Evolutionary conservation across 441 rosid species (phyloP).

Genomic region (Daphne laureola): DNA sequence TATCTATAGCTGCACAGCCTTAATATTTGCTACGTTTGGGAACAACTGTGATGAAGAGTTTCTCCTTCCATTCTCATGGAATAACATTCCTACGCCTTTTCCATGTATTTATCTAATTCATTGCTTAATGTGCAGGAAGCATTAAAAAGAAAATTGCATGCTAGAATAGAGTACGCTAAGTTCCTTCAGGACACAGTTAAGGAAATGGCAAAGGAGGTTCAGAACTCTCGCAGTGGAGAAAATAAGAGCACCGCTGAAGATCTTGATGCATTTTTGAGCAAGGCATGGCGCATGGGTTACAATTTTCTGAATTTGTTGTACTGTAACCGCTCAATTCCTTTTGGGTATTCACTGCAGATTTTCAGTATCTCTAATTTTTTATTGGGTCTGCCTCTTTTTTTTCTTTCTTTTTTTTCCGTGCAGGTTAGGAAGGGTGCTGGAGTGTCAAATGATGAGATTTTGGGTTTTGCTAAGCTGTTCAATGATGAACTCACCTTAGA

Average conservation of each 20-base stretch:
- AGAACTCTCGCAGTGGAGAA: slow-evolving; percentile 52
- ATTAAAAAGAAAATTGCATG: slow-evolving; percentile 47
- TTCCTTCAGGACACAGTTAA: slow-evolving; percentile 80
- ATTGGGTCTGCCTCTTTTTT: slow-evolving; percentile 4
- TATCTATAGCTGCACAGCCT: too few species aligned
- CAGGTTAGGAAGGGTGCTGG: slow-evolving; percentile 68
- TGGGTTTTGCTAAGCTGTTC: slow-evolving; percentile 77
- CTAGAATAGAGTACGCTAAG: slow-evolving; percentile 87
- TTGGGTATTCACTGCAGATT: neutral
- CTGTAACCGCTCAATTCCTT: neutral
- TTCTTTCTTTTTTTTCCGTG: too few species aligned
- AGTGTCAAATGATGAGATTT: slow-evolving; percentile 67
- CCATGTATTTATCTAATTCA: too few species aligned
- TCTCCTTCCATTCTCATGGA: too few species aligned
- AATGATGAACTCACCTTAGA: slow-evolving; percentile 81
- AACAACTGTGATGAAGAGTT: too few species aligned
- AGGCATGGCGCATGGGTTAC: slow-evolving; percentile 29
- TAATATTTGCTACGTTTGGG: too few species aligned
- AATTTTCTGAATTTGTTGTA: neutral
- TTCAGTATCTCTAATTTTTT: too few species aligned
- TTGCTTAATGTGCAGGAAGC: slow-evolving; percentile 39
- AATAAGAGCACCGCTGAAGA: slow-evolving; percentile 48
- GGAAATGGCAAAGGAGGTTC: slow-evolving; percentile 68
- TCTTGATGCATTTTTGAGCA: slow-evolving; percentile 48
- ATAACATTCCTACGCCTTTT: too few species aligned